Evolutionary conservation across 2,329 filamentous ascomycete species (phyloP).

Genomic region (Stachybotrys echinatus): DNA sequence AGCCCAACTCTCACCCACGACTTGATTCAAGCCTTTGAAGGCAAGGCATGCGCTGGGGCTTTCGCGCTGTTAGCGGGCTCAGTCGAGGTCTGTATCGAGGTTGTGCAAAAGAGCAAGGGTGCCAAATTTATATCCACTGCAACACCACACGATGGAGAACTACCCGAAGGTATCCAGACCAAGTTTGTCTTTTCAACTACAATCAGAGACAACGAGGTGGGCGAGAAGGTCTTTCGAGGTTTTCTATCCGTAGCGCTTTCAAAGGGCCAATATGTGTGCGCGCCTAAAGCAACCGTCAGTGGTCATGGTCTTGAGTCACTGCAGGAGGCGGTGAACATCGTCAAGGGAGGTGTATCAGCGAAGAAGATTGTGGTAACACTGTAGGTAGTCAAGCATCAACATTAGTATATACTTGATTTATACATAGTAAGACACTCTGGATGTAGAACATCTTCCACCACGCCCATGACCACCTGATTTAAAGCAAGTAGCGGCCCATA

Average conservation of each 20-base stretch:
- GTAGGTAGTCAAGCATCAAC: neutral
- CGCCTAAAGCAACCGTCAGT: slow-evolving; percentile 18
- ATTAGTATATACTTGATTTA: no score
- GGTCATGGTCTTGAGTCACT: slow-evolving; percentile 22
- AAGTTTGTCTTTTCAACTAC: neutral
- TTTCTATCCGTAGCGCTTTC: slow-evolving; percentile 20
- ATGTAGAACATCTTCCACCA: no score
- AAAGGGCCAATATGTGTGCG: slow-evolving; percentile 13
- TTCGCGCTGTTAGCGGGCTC: slow-evolving; percentile 4
- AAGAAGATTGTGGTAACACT: slow-evolving; percentile 28
- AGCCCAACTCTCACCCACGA: slow-evolving; percentile 8
- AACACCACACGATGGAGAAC: neutral
- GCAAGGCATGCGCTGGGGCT: slow-evolving; percentile 5
- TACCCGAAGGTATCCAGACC: slow-evolving; percentile 1
- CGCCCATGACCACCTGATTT: no score
- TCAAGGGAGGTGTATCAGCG: slow-evolving; percentile 26
- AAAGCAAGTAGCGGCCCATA: no score
- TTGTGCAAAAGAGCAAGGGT: slow-evolving; percentile 1
- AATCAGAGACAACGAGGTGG: slow-evolving; percentile 13
- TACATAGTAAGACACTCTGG: no score
- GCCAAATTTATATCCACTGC: slow-evolving; percentile 1
- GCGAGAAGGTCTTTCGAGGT: slow-evolving; percentile 12
- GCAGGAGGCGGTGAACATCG: slow-evolving; percentile 21
- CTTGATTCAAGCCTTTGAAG: slow-evolving; percentile 3
- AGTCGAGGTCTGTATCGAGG: neutral